A percentile compares a stretch with the other conserved stretches of the same genome.
Conservation (phyloP, 805 yeast genomes). For the Kregervanrija delftensis region DNA sequence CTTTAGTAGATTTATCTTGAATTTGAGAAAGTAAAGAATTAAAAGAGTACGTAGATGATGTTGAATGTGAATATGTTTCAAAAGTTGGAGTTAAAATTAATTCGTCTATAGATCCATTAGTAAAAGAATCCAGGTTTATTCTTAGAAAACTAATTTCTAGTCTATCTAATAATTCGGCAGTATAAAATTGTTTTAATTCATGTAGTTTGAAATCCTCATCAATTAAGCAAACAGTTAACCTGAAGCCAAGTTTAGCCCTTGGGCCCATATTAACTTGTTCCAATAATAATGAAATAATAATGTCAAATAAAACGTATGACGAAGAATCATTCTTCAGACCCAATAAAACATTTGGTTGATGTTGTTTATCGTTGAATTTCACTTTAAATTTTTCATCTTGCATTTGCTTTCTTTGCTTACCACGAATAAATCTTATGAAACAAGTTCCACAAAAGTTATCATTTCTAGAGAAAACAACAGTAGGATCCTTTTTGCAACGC, state of each 20-base stretch:
- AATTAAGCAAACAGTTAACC: constrained; percentile 34
- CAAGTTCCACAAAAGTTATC: constrained; percentile 63
- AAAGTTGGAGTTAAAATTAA: constrained; percentile 23
- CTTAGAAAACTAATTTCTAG: constrained; percentile 34
- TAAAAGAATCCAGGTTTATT: constrained; percentile 35
- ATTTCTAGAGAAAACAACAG: constrained; percentile 47
- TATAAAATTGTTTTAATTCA: constrained; percentile 11
- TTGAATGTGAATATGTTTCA: not conserved
- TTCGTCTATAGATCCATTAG: constrained; percentile 24
- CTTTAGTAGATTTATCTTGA: constrained; percentile 53
- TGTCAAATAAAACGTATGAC: constrained; percentile 63
- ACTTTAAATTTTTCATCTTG: constrained; percentile 66
- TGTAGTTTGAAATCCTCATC: constrained; percentile 1
- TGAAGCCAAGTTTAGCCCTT: constrained; percentile 64
- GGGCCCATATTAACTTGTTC: constrained; percentile 55
- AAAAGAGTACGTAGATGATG: no score
- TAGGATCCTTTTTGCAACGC: constrained; percentile 40
- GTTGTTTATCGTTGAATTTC: constrained; percentile 41
- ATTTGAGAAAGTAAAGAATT: constrained; percentile 32
- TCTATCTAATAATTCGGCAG: constrained; percentile 10
- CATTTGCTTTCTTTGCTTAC: constrained; percentile 80
- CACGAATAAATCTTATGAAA: constrained; percentile 63
- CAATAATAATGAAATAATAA: constrained; percentile 48
- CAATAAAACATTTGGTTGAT: constrained; percentile 42
- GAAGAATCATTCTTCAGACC: constrained; percentile 63